Evolutionary conservation across 2,329 filamentous ascomycete species (phyloP), one percentile per base, ranked within the genome.

Genomic region (Penicillium sp.): DNA sequence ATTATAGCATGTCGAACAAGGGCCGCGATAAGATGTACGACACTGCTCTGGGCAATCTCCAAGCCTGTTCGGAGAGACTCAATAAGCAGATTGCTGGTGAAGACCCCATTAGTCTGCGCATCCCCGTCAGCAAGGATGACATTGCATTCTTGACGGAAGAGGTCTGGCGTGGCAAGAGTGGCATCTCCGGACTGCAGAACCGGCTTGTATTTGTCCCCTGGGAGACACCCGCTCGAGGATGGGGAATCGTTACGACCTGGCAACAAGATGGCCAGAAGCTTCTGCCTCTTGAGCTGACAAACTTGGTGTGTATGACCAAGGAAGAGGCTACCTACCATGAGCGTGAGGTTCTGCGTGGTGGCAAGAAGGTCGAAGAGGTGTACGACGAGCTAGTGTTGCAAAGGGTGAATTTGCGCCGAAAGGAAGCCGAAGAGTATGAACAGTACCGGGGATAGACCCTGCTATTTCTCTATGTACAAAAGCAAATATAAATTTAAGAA

Each of bases 21-120:
- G 87, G 86, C 10, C 83, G 93, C 16, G 91, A 96, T 48, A 96
- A 96, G 77, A 87, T 96, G 82, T 96, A 97, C 74, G 93, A 97
- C 56, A 86, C 87, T 37, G 89, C 97, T 31, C 78, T 95, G 3
- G 86, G 87, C 1, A 82, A 84, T 21, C 76, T 98, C 2, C 91
- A 96, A 71, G 87, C 87, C 27, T 81, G 84, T 14, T 91, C 97
- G 71, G 92, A 96, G 71, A 88, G 90, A 56, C 72, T 95, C 1
- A 86, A 88, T 0, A 82, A 84, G 55, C 70, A 79, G 31, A 77
- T 81, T 19, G 80, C 79, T 2, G 72, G 72, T 2, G 75, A 81
- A 54, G 76, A 87, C 55, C 78, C 84, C 0, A 76, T 89, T 11
- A 93, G 95, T 0, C 78, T 99, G 49, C 91, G 91, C 61, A 80